Conservation (phyloP, 306 rosid genomes). For the Lagenaria siceraria region DNA sequence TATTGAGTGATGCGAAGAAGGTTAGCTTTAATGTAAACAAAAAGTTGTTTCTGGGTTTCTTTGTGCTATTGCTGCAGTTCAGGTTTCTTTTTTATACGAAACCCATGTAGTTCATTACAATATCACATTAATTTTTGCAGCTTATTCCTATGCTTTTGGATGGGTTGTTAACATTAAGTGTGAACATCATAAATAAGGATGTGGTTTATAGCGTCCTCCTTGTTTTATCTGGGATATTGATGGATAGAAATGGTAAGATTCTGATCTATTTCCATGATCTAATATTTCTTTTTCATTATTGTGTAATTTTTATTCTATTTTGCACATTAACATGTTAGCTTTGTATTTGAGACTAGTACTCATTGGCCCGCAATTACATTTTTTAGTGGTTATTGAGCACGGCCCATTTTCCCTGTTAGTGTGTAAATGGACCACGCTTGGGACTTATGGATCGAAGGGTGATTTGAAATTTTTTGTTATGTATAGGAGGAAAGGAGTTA, state of each 20-base stretch:
- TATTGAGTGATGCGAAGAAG: constrained; percentile 68
- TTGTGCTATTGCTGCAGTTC: not conserved
- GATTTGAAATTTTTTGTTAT: not conserved
- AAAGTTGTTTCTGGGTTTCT: not conserved
- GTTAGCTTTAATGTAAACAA: constrained; percentile 27
- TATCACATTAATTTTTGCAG: constrained; percentile 38
- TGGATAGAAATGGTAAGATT: constrained; percentile 57
- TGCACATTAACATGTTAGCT: not conserved
- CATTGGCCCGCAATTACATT: not conserved
- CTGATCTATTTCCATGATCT: not conserved
- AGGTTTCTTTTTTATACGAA: not conserved
- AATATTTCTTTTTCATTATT: not conserved
- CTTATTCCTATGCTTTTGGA: constrained; percentile 63
- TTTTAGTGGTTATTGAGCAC: not conserved
- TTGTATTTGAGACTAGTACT: not conserved
- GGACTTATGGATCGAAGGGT: not conserved
- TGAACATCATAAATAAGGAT: constrained; percentile 54
- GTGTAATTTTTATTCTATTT: not conserved
- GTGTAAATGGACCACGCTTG: not conserved
- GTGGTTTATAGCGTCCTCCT: constrained; percentile 61
- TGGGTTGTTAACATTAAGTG: constrained; percentile 48
- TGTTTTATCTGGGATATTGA: constrained; percentile 79
- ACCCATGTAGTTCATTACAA: not conserved
- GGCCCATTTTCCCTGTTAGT: not conserved
- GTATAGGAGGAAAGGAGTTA: not conserved